phyloP scores from a whole-genome alignment of 306 rosid species.

The Vicia villosa region DNA sequence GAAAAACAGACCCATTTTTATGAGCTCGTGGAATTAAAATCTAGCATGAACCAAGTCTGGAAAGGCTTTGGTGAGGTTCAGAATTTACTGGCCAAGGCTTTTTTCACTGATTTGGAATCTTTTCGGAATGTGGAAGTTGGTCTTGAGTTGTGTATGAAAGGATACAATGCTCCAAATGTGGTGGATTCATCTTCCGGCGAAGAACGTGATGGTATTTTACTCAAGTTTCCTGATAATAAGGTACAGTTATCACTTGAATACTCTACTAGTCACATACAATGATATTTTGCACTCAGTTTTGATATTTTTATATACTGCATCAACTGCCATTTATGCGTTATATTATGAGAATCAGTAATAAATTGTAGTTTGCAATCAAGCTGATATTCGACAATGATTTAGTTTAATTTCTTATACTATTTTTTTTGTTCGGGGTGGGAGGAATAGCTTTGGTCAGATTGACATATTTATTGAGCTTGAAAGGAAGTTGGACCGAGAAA shows the following conservation, averaged over 20 bases:
- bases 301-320: constrained; percentile 20
- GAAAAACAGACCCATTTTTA: constrained; percentile 59
- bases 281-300: constrained; percentile 22
- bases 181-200: constrained; percentile 44
- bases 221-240: constrained; percentile 51
- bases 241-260: constrained; percentile 43
- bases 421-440: neutral
- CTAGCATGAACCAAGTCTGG: constrained; percentile 63
- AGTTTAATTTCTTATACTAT: constrained; percentile 12
- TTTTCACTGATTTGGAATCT: constrained; percentile 59
- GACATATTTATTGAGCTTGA: neutral
- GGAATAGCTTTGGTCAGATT: neutral
- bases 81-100: constrained; percentile 51
- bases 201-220: constrained; percentile 40
- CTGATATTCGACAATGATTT: constrained; percentile 20
- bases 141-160: constrained; percentile 57
- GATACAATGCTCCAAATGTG: constrained; percentile 42
- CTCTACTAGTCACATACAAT: constrained; percentile 17
- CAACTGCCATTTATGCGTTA: constrained; percentile 23
- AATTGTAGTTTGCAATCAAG: neutral
- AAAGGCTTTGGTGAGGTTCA: constrained; percentile 62
- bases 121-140: constrained; percentile 62
- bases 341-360: constrained; percentile 15
- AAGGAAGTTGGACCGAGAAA: neutral
- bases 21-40: constrained; percentile 65